Base-by-base conservation (phyloP, 2,329 filamentous ascomycete species). In the Salinomyces thailandicus region DNA sequence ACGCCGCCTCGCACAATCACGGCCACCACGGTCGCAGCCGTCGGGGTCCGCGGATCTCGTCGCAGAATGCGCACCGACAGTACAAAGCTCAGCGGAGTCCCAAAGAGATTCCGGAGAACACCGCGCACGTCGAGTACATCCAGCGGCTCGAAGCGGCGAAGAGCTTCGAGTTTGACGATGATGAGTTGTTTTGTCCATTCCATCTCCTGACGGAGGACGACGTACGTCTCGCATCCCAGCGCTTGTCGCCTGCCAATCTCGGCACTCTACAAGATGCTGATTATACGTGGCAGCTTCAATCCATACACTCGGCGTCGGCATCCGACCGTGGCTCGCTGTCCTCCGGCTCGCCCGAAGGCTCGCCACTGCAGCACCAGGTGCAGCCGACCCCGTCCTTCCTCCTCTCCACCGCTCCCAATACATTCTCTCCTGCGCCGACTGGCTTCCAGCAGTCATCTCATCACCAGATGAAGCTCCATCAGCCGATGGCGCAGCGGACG, bases 311-410 rank as follows among this genome's bases (percentile, higher is more conserved):
- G 15, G 93, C 85, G 42, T 78, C 81, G 22, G 76, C 75, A 18
- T 95, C 91, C 42, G 91, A 98, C 66, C 84, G 87, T 47, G 95
- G 89, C 4, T 96, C 91, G 38, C 69, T 95, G 48, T 91, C 89
- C 31, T 95, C 87, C 66, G 87, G 86, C 54, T 96, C 91, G 5
- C 91, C 91, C 28, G 83, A 89, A 53, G 78, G 83, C 32, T 96
- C 89, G 28, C 91, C 91, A 16, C 79, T 91, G 27, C 87, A 93
- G 66, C 84, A 91, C 54, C 83, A 79, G 54, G 71, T 77, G 36
- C 75, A 79, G 58, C 76, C 76, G 4, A 74, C 84, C 16, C 79
- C 87, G 15, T 73, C 73, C 39, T 74, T 79, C 57, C 76, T 79
- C 41, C 81, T 94, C 53, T 85, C 85, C 19, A 62, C 63, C 35